These are phyloP conservation scores for Hypomontagnella monticulosa DNA, from an alignment of 495 filamentous ascomycete genomes.

Conservation along the genomic window DNA sequence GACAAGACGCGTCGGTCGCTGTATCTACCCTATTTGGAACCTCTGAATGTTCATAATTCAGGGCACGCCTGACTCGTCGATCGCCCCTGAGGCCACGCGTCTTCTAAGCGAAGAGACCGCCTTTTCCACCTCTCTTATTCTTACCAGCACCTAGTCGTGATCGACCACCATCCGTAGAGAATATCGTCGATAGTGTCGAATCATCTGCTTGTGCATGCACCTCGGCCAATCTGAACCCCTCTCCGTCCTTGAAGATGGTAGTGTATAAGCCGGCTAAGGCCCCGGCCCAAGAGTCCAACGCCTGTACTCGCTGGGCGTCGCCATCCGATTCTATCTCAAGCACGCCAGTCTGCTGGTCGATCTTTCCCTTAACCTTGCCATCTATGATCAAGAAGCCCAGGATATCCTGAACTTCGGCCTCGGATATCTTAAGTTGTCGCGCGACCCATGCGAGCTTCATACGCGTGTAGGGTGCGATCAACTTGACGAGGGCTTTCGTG, in stretches of 20 bases:
- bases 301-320: constrained; percentile 77
- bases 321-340: constrained; percentile 79
- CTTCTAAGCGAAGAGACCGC: constrained; percentile 14
- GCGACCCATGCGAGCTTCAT: constrained; percentile 89
- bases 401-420: constrained; percentile 90
- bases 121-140: constrained; percentile 5
- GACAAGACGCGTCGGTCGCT: too few species aligned
- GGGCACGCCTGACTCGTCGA: not conserved
- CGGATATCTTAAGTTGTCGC: constrained; percentile 82
- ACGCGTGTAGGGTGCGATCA: constrained; percentile 93
- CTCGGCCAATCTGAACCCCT: constrained; percentile 65
- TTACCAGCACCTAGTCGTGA: not conserved
- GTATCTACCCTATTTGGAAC: too few species aligned
- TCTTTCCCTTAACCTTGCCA: constrained; percentile 83
- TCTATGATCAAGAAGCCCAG: constrained; percentile 92
- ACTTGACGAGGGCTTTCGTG: constrained; percentile 90
- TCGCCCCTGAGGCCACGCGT: not conserved
- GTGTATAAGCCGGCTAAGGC: constrained; percentile 72
- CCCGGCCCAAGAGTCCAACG: constrained; percentile 76
- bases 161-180: constrained; percentile 3
- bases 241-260: constrained; percentile 74
- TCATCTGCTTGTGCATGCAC: constrained; percentile 20
- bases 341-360: constrained; percentile 86
- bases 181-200: not conserved
- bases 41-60: not conserved